A percentile compares a stretch with the other conserved stretches of the same genome.
phyloP scores from a whole-genome alignment of 179 eudicot genomes.

The Patellifolia procumbens region DNA sequence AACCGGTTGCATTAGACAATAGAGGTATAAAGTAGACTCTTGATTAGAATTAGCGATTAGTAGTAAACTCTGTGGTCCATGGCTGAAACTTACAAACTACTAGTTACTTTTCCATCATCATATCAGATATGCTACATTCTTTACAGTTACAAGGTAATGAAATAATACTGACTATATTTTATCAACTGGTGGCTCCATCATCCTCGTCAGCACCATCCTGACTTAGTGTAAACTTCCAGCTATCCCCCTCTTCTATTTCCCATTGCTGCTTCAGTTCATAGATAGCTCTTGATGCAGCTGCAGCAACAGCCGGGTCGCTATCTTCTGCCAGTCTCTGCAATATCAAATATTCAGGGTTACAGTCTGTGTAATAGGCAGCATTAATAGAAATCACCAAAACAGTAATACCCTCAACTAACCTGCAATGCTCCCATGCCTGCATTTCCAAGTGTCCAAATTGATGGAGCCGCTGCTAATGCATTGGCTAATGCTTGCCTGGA shows the following conservation, averaged over 20 bases:
- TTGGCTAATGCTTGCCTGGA: constrained; percentile 89
- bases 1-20: background rate
- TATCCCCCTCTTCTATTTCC: constrained; percentile 94
- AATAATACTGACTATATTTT: background rate
- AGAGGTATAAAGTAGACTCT: background rate
- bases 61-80: constrained; percentile 22
- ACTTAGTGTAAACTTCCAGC: constrained; percentile 77
- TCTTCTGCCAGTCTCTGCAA: constrained; percentile 90
- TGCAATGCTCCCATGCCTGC: constrained; percentile 99
- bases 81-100: constrained; percentile 13
- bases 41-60: constrained; percentile 7
- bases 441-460: constrained; percentile 99
- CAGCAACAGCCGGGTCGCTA: constrained; percentile 87
- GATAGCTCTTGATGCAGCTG: constrained; percentile 82
- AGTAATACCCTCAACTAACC: constrained; percentile 41
- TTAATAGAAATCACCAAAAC: background rate
- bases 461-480: constrained; percentile 91
- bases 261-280: constrained; percentile 83
- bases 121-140: constrained; percentile 23
- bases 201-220: constrained; percentile 36
- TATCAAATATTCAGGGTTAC: background rate
- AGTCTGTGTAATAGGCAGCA: background rate
- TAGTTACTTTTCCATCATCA: constrained; percentile 10
- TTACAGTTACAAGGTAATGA: constrained; percentile 9
- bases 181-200: constrained; percentile 24